Evolutionary conservation across 2,329 filamentous ascomycete species (phyloP), one percentile per base, ranked within the genome.

Genomic region (Epicoccum sorghinum): DNA sequence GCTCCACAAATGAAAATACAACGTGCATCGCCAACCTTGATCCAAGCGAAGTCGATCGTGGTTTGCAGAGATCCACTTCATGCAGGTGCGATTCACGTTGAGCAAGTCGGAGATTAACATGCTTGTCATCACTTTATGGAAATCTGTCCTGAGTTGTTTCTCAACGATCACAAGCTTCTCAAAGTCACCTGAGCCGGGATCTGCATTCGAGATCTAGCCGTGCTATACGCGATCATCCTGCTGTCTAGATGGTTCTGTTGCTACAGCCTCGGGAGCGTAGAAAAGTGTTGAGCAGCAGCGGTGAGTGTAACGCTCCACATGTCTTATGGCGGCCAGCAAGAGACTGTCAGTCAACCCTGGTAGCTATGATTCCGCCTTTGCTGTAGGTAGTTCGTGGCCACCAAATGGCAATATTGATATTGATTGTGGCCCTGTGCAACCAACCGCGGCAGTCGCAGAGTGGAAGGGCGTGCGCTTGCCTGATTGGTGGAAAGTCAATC

Each of bases 71-170:
- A 9, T 40, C 25, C 22, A 44, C 14, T 25, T 8, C n/a, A 47
- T 32, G 51, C 45, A 25, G 23, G 29, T 44, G 45, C 51, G 39
- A 40, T 27, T 44, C 40, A 30, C 22, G 45, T 27, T 35, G 40
- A 32, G 22, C 25, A 7, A 7, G 5, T 42, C 52, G 46, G 52
- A 46, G 38, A 46, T 36, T 55, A 38, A 29, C 1, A 49, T 30
- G 32, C 30, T 24, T 49, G 47, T 43, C 14, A n/a, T 3, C 27
- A n/a, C 14, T 27, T 18, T 30, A 24, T 9, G 4, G 10, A 33
- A 2, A 12, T 8, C 10, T 8, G 13, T 29, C 32, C 7, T 7
- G 9, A 29, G 27, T 7, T 29, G 27, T 29, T 18, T 18, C 27
- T 29, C 27, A 9, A 29, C 6, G 6, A 29, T 29, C 27, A 6